These are phyloP conservation scores for Ramularia endophylla DNA, from an alignment of 2,329 filamentous ascomycete species.

Conservation along the genomic window DNA sequence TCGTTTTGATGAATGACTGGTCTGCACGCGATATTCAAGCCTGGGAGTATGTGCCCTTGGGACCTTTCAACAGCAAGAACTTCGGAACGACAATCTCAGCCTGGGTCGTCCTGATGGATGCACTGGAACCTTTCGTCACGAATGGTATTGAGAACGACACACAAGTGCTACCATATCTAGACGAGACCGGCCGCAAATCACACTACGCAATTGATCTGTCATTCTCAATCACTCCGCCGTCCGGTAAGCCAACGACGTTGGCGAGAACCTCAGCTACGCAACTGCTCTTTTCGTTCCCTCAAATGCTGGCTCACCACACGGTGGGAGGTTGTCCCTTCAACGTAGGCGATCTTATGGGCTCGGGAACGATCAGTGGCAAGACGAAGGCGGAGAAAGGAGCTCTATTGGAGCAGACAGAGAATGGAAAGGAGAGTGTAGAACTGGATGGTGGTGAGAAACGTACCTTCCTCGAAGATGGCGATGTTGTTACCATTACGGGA, in stretches of 20 bases:
- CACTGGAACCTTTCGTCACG: conserved; percentile 64
- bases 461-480: conserved; percentile 68
- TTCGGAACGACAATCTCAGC: conserved; percentile 72
- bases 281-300: conserved; percentile 74
- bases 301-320: conserved; percentile 76
- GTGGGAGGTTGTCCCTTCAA: conserved; percentile 70
- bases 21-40: conserved; percentile 74
- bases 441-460: conserved; percentile 61
- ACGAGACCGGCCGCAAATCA: conserved; percentile 53
- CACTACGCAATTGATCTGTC: conserved; percentile 66
- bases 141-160: conserved; percentile 51
- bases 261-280: conserved; percentile 57
- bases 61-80: conserved; percentile 80
- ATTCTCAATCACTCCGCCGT: conserved; percentile 51
- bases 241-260: conserved; percentile 44
- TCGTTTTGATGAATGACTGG: conserved; percentile 85
- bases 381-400: conserved; percentile 57
- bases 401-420: conserved; percentile 65
- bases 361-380: conserved; percentile 69
- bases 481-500: conserved; percentile 62
- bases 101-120: conserved; percentile 73
- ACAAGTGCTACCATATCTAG: conserved; percentile 56
- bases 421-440: conserved; percentile 59
- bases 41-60: conserved; percentile 74
- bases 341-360: conserved; percentile 68